These are phyloP conservation scores for Colletotrichum chlorophyti DNA, from an alignment of 2,329 filamentous ascomycete genomes.

Conservation along the genomic window DNA sequence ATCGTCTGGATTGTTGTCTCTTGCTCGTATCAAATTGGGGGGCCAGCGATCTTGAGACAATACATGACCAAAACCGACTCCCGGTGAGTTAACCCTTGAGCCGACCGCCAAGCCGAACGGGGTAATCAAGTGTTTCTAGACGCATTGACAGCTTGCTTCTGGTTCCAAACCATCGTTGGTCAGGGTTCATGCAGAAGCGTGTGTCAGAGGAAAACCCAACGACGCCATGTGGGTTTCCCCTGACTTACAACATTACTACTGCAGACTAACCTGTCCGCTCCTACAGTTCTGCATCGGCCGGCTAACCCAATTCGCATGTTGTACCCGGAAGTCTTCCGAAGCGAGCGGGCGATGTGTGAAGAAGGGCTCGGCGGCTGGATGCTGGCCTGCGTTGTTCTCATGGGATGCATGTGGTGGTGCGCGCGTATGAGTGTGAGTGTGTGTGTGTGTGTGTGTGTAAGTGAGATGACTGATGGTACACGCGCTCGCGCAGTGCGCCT, in stretches of 20 bases:
- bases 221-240: conserved; percentile 5
- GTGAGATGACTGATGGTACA: neutral
- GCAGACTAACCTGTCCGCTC: no score
- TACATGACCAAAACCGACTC: neutral
- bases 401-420: neutral
- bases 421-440: neutral
- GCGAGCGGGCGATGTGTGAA: neutral
- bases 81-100: neutral
- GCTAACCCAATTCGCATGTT: conserved; percentile 6
- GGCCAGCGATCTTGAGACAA: neutral
- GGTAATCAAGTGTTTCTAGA: conserved; percentile 3
- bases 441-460: neutral
- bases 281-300: neutral
- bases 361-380: no score
- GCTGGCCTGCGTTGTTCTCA: no score
- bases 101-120: no score
- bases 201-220: conserved; percentile 10
- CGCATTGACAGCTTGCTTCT: conserved; percentile 14
- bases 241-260: neutral
- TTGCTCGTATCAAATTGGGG: no score
- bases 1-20: no score
- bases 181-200: conserved; percentile 24
- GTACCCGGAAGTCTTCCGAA: conserved; percentile 9
- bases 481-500: neutral
- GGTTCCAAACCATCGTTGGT: neutral